Base-by-base conservation (phyloP, 805 yeast species). In the Cyberlindnera bimundalis region DNA sequence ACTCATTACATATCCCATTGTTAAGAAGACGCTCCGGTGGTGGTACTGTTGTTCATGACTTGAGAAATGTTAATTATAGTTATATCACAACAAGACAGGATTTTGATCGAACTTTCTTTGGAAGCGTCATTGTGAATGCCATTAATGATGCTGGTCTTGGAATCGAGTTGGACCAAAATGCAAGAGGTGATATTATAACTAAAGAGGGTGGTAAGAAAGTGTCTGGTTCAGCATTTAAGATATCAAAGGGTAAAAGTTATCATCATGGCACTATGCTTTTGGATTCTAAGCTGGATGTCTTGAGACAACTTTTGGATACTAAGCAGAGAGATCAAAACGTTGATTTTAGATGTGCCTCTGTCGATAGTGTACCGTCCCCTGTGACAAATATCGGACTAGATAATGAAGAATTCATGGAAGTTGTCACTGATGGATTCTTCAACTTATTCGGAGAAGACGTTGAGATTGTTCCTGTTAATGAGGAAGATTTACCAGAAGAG, bases 241-340 rank as follows among this genome's bases (percentile, higher is more conserved):
- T 93, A 24, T 81, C 95, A 5, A 73, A 74, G 35, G 90, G 93
- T 0, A 78, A 79, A 51, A 79, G 96, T 6, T 82, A 90, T 50
- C 99, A 93, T 58, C 99, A 93, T 65, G 99, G 97, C 0, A 93
- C 99, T 0, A 86, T 93, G 96, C 68, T 93, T 7, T 66, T 93
- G 18, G 65, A 75, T 40, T 79, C 95, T 30, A 68, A 79, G 28
- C 62, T 93, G 19, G 69, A 68, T n/a, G 62, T 70, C 1, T 67
- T 93, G 43, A 67, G 79, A 2, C 67, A 75, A n/a, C 58, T 87
- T 12, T 66, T 93, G 43, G 71, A 73, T 13, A 72, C 69, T 2
- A 42, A 40, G 31, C 61, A 64, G 10, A 47, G 62, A 1, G 50
- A 61, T 4, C 78, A 77, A 0, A 43, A 50, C 1, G 67, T 81